Evolutionary conservation across 306 rosid species (phyloP).

Genomic region (Luffa aegyptiaca): DNA sequence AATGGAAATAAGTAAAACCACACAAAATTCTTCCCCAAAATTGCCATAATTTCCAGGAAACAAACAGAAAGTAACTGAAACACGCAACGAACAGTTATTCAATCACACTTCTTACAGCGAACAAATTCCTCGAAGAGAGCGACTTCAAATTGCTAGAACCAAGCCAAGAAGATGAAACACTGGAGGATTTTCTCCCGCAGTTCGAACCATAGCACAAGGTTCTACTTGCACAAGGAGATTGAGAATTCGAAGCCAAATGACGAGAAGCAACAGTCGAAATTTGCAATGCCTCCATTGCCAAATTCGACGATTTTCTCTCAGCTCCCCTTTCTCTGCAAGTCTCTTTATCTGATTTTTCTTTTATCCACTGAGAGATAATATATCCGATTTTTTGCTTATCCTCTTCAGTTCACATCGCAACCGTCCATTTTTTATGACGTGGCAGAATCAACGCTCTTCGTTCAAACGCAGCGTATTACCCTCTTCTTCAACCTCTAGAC

Average conservation of each 20-base stretch:
- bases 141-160: conserved; percentile 23
- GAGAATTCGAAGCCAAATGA: conserved; percentile 42
- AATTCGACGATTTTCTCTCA: neutral
- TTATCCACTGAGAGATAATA: conserved; percentile 26
- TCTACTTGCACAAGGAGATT: conserved; percentile 22
- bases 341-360: neutral
- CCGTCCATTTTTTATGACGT: neutral
- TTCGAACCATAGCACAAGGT: conserved; percentile 15
- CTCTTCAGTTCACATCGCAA: neutral
- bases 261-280: conserved; percentile 52
- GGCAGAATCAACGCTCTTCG: neutral
- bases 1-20: neutral
- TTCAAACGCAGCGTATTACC: neutral
- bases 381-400: conserved; percentile 8
- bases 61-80: neutral
- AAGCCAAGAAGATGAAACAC: conserved; percentile 36
- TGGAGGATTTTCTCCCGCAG: conserved; percentile 19
- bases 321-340: neutral
- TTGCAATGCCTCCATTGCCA: conserved; percentile 64
- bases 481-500: neutral
- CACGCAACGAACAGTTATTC: neutral
- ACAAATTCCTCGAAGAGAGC: conserved; percentile 52
- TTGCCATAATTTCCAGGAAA: neutral
- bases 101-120: conserved; percentile 47
- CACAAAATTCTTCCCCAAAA: neutral